Conservation (phyloP, 164 flowering plant genomes). For the Tinospora cordifolia region DNA sequence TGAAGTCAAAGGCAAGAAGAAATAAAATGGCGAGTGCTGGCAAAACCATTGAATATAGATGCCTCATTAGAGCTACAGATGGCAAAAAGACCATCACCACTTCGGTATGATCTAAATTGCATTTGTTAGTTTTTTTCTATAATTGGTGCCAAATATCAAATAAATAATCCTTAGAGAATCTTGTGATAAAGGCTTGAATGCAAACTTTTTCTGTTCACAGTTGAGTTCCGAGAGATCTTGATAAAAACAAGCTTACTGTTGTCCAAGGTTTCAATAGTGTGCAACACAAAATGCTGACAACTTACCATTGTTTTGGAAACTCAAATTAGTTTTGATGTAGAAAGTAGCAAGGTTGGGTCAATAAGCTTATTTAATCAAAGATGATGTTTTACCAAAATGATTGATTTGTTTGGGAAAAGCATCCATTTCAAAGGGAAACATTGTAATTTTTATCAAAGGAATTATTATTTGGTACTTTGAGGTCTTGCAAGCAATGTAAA, state of each 20-base stretch:
- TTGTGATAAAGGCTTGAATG: neutral
- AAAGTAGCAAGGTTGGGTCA: neutral
- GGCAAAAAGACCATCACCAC: slow-evolving; percentile 79
- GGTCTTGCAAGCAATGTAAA: too few relatives aligned
- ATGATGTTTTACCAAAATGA: too few relatives aligned
- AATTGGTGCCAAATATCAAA: neutral
- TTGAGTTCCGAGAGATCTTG: too few relatives aligned
- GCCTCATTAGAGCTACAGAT: slow-evolving; percentile 75
- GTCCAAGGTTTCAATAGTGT: neutral
- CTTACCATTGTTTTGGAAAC: too few relatives aligned
- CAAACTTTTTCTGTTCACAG: neutral
- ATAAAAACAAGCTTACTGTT: too few relatives aligned
- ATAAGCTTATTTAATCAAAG: neutral
- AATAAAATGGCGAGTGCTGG: slow-evolving; percentile 55
- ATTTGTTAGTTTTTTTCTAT: neutral
- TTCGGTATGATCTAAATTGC: slow-evolving; percentile 32
- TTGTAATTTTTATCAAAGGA: too few relatives aligned
- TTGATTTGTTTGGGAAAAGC: too few relatives aligned
- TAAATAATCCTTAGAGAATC: neutral
- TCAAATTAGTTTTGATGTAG: neutral
- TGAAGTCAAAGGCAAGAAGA: slow-evolving; percentile 54
- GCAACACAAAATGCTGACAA: neutral
- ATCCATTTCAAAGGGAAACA: too few relatives aligned
- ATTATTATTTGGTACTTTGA: too few relatives aligned
- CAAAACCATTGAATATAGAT: slow-evolving; percentile 51